A percentile compares a stretch with the other conserved stretches of the same genome.
Conservation (phyloP, 257 asterid species). For the Primulina eburnea region DNA sequence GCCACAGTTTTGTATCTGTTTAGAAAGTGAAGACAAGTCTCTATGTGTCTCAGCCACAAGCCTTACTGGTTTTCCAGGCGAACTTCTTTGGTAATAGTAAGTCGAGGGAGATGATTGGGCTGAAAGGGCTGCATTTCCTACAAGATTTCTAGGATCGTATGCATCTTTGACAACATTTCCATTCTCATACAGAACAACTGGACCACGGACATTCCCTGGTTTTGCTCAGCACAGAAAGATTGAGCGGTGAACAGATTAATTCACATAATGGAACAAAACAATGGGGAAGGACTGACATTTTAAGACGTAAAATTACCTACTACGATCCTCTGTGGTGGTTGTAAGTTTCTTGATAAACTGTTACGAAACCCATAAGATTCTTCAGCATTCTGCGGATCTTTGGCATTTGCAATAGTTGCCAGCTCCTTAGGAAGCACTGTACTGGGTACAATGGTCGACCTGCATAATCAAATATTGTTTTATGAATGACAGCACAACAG, state of each 20-base stretch:
- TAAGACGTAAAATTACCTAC: constrained; percentile 12
- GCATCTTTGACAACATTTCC: constrained; percentile 39
- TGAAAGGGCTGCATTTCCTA: constrained; percentile 38
- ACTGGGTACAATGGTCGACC: constrained; percentile 72
- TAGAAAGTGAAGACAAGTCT: constrained; percentile 33
- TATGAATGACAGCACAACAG: neutral
- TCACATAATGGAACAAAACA: neutral
- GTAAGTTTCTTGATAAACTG: constrained; percentile 47
- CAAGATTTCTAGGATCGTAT: constrained; percentile 46
- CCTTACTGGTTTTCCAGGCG: constrained; percentile 42
- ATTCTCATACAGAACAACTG: constrained; percentile 39
- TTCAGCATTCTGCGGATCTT: constrained; percentile 48
- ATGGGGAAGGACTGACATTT: neutral
- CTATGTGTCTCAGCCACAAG: constrained; percentile 31
- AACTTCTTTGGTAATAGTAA: constrained; percentile 36
- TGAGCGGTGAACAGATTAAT: constrained; percentile 1
- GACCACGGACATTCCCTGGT: constrained; percentile 62
- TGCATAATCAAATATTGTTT: constrained; percentile 23
- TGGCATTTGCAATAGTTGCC: constrained; percentile 29
- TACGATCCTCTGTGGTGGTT: constrained; percentile 35
- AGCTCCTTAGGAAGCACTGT: constrained; percentile 51
- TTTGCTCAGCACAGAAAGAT: constrained; percentile 34
- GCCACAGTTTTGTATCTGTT: constrained; percentile 53
- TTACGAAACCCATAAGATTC: constrained; percentile 50
- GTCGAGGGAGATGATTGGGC: constrained; percentile 39